phyloP scores from a whole-genome alignment of 108 stramenopile species.

The Fragilariopsis cylindrus region DNA sequence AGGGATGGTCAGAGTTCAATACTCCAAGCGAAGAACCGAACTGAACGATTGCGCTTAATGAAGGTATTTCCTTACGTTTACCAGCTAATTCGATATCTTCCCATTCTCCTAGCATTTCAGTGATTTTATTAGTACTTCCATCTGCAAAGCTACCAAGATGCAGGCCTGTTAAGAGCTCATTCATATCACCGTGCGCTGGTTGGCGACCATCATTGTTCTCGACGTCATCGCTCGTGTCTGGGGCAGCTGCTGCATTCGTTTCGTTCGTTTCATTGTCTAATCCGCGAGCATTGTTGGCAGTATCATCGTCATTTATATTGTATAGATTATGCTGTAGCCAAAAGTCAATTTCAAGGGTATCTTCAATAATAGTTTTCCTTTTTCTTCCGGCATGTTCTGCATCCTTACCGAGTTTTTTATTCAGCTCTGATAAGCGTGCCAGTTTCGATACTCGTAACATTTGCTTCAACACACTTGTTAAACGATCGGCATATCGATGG shows the following conservation, averaged over 20 bases:
- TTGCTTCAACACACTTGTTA: conserved; percentile 51
- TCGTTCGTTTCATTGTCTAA: not conserved
- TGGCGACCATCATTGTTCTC: not conserved
- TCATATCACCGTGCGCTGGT: no score
- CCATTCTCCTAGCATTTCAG: conserved; percentile 15
- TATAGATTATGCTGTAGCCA: not conserved
- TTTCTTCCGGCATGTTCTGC: not conserved
- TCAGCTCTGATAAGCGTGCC: conserved; percentile 17
- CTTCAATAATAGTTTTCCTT: not conserved
- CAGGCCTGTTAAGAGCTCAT: not conserved
- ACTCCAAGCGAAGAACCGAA: not conserved
- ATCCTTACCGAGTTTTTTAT: not conserved
- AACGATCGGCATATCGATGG: conserved; percentile 47
- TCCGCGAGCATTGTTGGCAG: not conserved
- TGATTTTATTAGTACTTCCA: not conserved
- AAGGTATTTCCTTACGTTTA: not conserved
- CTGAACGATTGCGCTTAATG: conserved; percentile 2
- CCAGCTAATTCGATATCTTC: conserved; percentile 6
- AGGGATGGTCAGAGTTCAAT: not conserved
- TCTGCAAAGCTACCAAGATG: not conserved
- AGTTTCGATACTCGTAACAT: conserved; percentile 52
- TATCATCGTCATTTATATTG: not conserved
- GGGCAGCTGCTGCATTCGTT: not conserved
- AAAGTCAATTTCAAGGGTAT: not conserved
- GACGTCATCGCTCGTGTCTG: not conserved